Percentiles rank a stretch among this genome's conserved stretches.
phyloP scores from a whole-genome alignment of 2,329 filamentous ascomycete genomes.

The Alternaria gansuensis region DNA sequence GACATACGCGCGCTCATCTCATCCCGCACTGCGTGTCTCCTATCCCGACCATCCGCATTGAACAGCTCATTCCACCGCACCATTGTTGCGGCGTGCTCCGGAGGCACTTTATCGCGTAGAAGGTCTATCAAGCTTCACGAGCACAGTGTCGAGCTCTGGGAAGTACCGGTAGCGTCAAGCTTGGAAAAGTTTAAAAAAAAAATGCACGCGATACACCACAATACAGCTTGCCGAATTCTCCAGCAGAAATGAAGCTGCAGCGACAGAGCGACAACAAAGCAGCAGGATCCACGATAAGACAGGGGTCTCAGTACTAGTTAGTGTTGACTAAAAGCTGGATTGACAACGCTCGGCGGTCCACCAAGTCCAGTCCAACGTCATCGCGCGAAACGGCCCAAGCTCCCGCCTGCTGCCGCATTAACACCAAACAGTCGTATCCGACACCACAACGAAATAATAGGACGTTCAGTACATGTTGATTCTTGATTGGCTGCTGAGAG shows the following conservation, averaged over 20 bases:
- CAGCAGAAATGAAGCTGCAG: neutral
- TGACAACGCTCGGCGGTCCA: conserved; percentile 15
- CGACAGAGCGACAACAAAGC: conserved; percentile 13
- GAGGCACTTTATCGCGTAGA: conserved; percentile 2
- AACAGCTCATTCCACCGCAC: conserved; percentile 53
- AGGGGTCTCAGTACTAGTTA: conserved; percentile 16
- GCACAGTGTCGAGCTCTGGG: conserved; percentile 3
- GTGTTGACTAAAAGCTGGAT: conserved; percentile 29
- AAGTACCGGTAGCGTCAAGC: conserved; percentile 2
- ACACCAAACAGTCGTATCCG: conserved; percentile 4
- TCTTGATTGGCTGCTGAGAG: conserved; percentile 8
- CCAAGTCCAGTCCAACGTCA: conserved; percentile 25
- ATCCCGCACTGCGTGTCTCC: conserved; percentile 53
- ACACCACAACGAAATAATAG: neutral
- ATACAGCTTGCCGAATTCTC: neutral
- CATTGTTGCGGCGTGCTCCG: conserved; percentile 37
- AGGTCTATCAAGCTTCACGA: conserved; percentile 8
- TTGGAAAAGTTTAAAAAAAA: neutral
- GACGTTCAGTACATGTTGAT: neutral
- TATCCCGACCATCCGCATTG: conserved; percentile 50
- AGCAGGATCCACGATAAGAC: conserved; percentile 8
- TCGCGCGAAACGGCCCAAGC: conserved; percentile 29
- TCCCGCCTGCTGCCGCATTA: conserved; percentile 9
- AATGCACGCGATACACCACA: neutral
- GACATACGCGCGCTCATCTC: conserved; percentile 54